Evolutionary conservation across 495 filamentous ascomycete species (phyloP).

Genomic region (Sordaria brevicollis): DNA sequence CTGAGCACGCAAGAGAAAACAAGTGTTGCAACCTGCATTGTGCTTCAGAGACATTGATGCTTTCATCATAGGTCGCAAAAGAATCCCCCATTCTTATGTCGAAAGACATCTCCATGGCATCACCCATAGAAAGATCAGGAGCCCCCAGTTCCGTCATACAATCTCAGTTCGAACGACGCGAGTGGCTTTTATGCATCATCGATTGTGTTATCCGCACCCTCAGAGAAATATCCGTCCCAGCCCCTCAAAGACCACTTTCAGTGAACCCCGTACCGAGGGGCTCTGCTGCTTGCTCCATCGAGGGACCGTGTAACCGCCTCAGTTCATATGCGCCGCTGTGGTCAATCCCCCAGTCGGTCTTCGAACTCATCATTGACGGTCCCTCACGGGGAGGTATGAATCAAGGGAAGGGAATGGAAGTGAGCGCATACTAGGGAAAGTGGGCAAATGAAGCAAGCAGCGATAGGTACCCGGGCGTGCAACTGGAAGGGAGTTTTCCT

Average conservation of each 20-base stretch:
- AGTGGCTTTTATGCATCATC: not conserved
- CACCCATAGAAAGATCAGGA: not conserved
- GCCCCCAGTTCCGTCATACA: not conserved
- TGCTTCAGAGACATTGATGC: not conserved
- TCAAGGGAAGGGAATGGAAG: not conserved
- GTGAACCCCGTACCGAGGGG: not conserved
- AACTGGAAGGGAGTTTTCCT: not conserved
- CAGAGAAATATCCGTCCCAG: too few relatives aligned
- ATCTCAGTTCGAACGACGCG: not conserved
- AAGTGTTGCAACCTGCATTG: not conserved
- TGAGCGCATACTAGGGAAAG: not conserved
- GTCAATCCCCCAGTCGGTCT: not conserved
- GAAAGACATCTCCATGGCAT: not conserved
- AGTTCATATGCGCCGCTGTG: not conserved
- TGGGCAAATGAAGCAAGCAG: not conserved
- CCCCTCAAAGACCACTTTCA: not conserved
- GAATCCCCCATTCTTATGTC: not conserved
- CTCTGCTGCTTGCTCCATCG: not conserved
- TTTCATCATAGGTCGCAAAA: not conserved
- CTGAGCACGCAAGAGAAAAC: not conserved
- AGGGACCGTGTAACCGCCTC: not conserved
- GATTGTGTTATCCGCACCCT: not conserved
- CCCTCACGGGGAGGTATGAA: not conserved
- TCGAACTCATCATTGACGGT: not conserved
- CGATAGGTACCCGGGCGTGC: not conserved